Base-by-base conservation (phyloP, 345 rosid genomes). In the Aegle marmelos region DNA sequence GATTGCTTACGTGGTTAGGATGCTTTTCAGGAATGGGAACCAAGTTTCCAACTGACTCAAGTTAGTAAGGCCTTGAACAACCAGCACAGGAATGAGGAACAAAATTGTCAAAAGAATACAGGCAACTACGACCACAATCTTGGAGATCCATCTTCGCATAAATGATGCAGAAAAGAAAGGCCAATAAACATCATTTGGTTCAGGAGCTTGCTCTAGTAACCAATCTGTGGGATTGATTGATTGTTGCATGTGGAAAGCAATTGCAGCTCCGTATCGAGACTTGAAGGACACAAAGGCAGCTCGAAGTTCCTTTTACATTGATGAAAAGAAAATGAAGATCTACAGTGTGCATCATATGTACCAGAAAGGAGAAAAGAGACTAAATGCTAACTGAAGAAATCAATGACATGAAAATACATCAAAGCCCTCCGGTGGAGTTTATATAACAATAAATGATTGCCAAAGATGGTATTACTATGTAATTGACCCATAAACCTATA, bases 211-310 rank as follows among this genome's bases (percentile, higher is more conserved):
- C 79, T 93, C 99, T 53, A 92, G 79, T 74, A 92, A 71, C 99
- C 98, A 95, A 9, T 92, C 83, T 27, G 92, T 93, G 64, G 99
- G 99, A 83, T 95, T 90, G 83, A 76, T 60, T 74, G 97, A 91
- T 74, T 92, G 98, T 74, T 84, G 93, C 90, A 92, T 73, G 83
- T 91, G 94, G 70, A 78, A 89, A 77, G 93, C 94, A 84, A 83
- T 83, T 53, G 98, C 96, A 60, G 97, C 93, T 61, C 89, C 98
- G 57, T 93, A 95, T 1, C 95, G 91, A 50, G 99, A 86, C 81
- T 87, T 92, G 90, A 95, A 95, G 77, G 98, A 95, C 73, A 93
- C 98, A 87, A 95, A 95, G 62, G 99, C 99, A 85, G 99, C 98
- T 77, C 87, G 86, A 81, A 89, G 88, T 85, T 92, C 99, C 99